Evolutionary conservation across 2,329 filamentous ascomycete species (phyloP).

Genomic region (Botrytis porri): DNA sequence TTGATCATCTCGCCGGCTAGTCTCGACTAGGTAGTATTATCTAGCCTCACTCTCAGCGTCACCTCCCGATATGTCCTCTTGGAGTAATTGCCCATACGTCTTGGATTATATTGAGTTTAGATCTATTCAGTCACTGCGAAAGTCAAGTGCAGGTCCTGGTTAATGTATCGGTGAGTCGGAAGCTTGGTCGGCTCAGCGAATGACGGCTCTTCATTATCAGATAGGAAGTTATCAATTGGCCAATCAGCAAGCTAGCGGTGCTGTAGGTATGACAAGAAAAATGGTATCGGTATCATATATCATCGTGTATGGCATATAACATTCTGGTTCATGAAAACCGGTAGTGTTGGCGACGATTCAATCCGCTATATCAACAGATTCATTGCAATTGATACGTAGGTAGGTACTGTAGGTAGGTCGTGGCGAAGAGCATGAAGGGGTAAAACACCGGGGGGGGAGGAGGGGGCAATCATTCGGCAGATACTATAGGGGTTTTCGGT

Average conservation of each 20-base stretch:
- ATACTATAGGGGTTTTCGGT: background rate
- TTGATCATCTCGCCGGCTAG: background rate
- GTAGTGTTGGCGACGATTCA: background rate
- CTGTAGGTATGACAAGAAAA: background rate
- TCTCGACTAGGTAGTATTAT: background rate
- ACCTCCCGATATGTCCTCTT: background rate
- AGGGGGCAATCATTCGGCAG: background rate
- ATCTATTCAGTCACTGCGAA: background rate
- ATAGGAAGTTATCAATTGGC: constrained; percentile 14
- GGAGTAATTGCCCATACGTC: background rate
- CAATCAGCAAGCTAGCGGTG: background rate
- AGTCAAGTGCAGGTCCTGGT: background rate
- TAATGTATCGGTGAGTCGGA: constrained; percentile 15
- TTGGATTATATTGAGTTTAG: background rate
- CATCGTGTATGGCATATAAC: background rate
- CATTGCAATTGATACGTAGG: background rate
- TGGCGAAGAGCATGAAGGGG: background rate
- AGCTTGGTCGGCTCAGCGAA: constrained; percentile 14
- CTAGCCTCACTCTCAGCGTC: background rate
- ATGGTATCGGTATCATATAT: background rate
- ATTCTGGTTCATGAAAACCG: too few relatives aligned
- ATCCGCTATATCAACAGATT: background rate
- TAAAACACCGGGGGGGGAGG: background rate
- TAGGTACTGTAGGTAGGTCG: too few relatives aligned
- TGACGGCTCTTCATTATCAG: constrained; percentile 14